phyloP scores from a whole-genome alignment of 768 basidiomycete genomes.

The Leccinum uliginosum region DNA sequence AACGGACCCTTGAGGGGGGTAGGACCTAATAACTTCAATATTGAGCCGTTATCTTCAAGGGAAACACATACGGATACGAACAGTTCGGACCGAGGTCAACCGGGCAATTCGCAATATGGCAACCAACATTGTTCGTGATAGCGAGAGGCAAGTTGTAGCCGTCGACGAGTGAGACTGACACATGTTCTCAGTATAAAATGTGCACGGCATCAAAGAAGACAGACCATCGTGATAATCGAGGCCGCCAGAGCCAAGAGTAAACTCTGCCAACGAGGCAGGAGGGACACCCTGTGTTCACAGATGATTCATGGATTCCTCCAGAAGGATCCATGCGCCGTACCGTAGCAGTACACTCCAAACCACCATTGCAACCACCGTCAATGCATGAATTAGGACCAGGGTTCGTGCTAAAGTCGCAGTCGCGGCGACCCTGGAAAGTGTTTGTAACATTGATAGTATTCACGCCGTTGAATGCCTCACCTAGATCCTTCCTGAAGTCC shows the following conservation, averaged over 20 bases:
- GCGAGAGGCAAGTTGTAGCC: constrained; percentile 61
- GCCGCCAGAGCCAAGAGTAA: constrained; percentile 47
- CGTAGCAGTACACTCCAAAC: constrained; percentile 58
- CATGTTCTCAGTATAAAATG: neutral
- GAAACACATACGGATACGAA: constrained; percentile 17
- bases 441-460: neutral
- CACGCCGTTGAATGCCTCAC: constrained; percentile 22
- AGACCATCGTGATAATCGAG: constrained; percentile 60
- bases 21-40: constrained; percentile 38
- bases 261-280: constrained; percentile 67
- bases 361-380: constrained; percentile 67
- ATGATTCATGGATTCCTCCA: neutral
- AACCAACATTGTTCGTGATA: constrained; percentile 53
- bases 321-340: constrained; percentile 18
- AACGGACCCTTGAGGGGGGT: constrained; percentile 46
- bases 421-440: constrained; percentile 40
- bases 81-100: constrained; percentile 61
- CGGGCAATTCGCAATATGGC: constrained; percentile 51
- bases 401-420: constrained; percentile 56
- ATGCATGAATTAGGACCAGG: constrained; percentile 54
- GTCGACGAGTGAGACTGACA: constrained; percentile 58
- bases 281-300: constrained; percentile 46
- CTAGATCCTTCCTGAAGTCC: constrained; percentile 66
- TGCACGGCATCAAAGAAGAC: neutral
- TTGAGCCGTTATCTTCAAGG: neutral